These are phyloP conservation scores for Mycena albidolilacea DNA, from an alignment of 768 basidiomycete genomes.

Conservation along the genomic window DNA sequence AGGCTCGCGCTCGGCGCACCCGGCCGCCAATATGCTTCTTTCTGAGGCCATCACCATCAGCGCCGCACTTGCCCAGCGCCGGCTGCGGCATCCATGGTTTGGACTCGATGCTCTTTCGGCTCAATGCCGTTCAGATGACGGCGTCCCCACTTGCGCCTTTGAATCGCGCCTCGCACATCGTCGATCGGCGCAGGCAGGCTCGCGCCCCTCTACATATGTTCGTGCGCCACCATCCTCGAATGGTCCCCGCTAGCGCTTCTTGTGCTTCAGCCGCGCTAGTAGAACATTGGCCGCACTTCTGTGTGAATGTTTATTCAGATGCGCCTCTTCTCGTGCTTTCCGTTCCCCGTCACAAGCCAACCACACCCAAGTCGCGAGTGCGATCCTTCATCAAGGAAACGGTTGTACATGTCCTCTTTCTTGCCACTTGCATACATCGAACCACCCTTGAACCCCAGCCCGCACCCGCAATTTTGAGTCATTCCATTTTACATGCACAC, in stretches of 20 bases:
- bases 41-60: background rate
- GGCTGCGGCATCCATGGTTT: background rate
- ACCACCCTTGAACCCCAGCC: background rate
- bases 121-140: background rate
- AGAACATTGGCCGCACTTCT: conserved; percentile 3
- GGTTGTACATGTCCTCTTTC: background rate
- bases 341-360: background rate
- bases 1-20: conserved; percentile 23
- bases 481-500: background rate
- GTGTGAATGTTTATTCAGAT: background rate
- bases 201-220: conserved; percentile 11
- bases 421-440: background rate
- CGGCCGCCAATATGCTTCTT: background rate
- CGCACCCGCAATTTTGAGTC: conserved; percentile 4
- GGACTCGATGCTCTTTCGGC: background rate
- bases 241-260: conserved; percentile 1
- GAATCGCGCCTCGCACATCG: background rate
- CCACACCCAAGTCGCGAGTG: background rate
- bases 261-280: conserved; percentile 4
- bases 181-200: conserved; percentile 9
- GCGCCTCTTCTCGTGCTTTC: background rate
- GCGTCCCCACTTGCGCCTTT: background rate
- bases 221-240: background rate
- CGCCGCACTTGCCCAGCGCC: background rate
- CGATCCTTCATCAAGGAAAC: background rate